Evolutionary conservation across 1,139 yeast genomes (phyloP).

Genomic region (Spencermartinsiella ligniputridi): DNA sequence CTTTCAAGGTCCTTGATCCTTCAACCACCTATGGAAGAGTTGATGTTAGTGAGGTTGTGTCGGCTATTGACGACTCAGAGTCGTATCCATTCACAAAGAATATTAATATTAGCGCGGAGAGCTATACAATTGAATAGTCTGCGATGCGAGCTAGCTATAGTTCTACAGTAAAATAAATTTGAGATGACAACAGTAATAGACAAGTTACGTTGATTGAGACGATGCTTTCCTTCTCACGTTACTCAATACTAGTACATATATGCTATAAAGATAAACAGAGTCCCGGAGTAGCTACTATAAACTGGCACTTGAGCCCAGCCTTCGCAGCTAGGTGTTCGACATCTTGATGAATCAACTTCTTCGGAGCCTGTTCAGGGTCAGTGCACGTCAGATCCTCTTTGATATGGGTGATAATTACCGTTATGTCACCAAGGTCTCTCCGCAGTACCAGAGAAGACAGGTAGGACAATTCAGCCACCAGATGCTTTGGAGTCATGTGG

Average conservation of each 20-base stretch:
- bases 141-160: too few species aligned
- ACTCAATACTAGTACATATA: neutral
- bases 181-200: too few species aligned
- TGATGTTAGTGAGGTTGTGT: conserved; percentile 42
- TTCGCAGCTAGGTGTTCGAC: conserved; percentile 17
- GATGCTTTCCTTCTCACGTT: too few species aligned
- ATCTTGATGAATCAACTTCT: conserved; percentile 19
- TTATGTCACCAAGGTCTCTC: conserved; percentile 40
- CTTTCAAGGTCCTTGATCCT: conserved; percentile 40
- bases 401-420: conserved; percentile 65
- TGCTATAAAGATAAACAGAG: conserved; percentile 11
- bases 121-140: conserved; percentile 53
- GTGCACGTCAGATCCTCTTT: conserved; percentile 43
- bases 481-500: conserved; percentile 65
- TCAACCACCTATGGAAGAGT: conserved; percentile 43
- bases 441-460: conserved; percentile 28
- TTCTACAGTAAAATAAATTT: too few species aligned
- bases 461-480: conserved; percentile 53
- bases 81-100: conserved; percentile 71
- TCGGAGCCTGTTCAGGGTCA: conserved; percentile 11
- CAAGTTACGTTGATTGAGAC: too few species aligned
- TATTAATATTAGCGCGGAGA: conserved; percentile 58
- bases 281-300: conserved; percentile 26
- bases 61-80: conserved; percentile 36
- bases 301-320: conserved; percentile 20